phyloP scores from a whole-genome alignment of 176 grass and related monocot genomes.

The Juncus effusus region DNA sequence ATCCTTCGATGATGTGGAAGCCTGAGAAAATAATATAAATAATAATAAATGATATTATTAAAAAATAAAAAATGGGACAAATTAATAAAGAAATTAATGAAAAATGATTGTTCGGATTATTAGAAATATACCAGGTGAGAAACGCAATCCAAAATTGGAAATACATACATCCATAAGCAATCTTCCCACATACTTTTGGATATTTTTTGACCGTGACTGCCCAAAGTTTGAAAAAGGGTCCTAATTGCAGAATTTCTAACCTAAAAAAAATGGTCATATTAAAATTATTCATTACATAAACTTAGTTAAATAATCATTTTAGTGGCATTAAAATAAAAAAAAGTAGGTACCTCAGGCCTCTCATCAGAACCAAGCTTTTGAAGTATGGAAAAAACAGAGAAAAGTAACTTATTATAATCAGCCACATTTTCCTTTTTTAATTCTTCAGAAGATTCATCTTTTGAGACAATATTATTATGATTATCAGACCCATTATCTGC shows the following conservation, averaged over 20 bases:
- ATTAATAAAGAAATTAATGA: slow-evolving; percentile 15
- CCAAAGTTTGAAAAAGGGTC: slow-evolving; percentile 87
- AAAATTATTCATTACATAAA: neutral
- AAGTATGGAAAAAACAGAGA: slow-evolving; percentile 88
- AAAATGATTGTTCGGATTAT: slow-evolving; percentile 19
- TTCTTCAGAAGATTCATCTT: slow-evolving; percentile 25
- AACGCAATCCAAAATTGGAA: slow-evolving; percentile 93
- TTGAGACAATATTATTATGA: slow-evolving; percentile 2
- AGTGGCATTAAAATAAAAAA: slow-evolving; percentile 11
- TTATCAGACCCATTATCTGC: slow-evolving; percentile 19
- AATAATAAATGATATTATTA: too few species aligned
- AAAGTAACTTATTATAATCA: slow-evolving; percentile 88
- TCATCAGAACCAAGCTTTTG: slow-evolving; percentile 82
- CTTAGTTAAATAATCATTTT: neutral
- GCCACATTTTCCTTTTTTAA: slow-evolving; percentile 32
- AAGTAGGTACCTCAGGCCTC: slow-evolving; percentile 78
- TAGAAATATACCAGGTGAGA: slow-evolving; percentile 74
- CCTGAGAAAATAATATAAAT: slow-evolving; percentile 53
- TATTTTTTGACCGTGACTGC: slow-evolving; percentile 94
- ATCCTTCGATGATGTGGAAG: slow-evolving; percentile 86
- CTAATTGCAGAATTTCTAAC: slow-evolving; percentile 91
- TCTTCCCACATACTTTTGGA: slow-evolving; percentile 91
- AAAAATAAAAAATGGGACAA: slow-evolving; percentile 10
- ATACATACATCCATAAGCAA: slow-evolving; percentile 89
- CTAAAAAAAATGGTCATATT: slow-evolving; percentile 20